These are phyloP conservation scores for Emmonsia crescens DNA, from an alignment of 2,329 filamentous ascomycete species.

Conservation along the genomic window DNA sequence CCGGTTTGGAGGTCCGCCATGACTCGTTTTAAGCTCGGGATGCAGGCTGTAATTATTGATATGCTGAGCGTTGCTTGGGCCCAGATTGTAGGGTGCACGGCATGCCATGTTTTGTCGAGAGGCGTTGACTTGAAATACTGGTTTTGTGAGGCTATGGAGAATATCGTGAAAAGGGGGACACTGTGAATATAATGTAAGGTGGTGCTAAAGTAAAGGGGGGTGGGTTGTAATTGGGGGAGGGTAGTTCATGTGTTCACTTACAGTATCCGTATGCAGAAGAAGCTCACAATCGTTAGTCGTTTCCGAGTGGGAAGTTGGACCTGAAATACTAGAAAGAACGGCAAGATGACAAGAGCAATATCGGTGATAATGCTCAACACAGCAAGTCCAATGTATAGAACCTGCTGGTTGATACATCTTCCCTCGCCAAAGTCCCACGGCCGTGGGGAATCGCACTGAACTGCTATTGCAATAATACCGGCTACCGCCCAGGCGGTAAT, in stretches of 20 bases:
- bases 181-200: conserved; percentile 7
- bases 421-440: conserved; percentile 14
- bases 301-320: conserved; percentile 13
- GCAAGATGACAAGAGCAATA: conserved; percentile 14
- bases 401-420: conserved; percentile 16
- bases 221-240: background rate
- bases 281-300: conserved; percentile 13
- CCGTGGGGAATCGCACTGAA: conserved; percentile 15
- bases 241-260: conserved; percentile 8
- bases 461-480: conserved; percentile 12
- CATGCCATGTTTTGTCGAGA: conserved; percentile 15
- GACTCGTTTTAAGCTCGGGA: conserved; percentile 16
- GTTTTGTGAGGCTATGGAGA: conserved; percentile 9
- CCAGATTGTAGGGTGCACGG: conserved; percentile 16
- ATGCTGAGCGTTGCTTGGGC: conserved; percentile 13
- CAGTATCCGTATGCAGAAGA: conserved; percentile 17
- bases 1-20: conserved; percentile 18
- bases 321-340: conserved; percentile 16
- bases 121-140: conserved; percentile 12
- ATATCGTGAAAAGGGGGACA: conserved; percentile 14
- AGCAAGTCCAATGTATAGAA: conserved; percentile 14
- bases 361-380: conserved; percentile 16
- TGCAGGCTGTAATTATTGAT: conserved; percentile 19
- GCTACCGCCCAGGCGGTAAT: conserved; percentile 13
- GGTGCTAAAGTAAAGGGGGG: background rate